phyloP scores from a whole-genome alignment of 257 asterid genomes.

The Verbena officinalis region DNA sequence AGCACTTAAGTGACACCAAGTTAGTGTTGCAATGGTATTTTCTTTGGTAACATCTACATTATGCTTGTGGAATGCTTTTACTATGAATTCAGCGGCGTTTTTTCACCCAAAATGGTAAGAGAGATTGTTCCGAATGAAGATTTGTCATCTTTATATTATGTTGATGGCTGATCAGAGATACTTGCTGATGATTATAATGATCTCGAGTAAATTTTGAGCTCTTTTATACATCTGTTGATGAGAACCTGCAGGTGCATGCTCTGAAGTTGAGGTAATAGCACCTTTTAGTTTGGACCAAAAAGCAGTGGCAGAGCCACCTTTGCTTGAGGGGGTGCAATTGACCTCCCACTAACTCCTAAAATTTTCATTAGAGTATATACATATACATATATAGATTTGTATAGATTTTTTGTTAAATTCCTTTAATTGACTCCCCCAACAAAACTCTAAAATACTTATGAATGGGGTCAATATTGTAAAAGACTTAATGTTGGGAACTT shows the following conservation, averaged over 20 bases:
- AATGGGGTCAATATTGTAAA: too few species aligned
- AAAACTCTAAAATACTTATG: too few species aligned
- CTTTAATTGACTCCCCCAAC: too few species aligned
- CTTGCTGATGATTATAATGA: neutral
- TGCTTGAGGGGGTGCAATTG: too few species aligned
- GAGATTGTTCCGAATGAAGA: neutral
- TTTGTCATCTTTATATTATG: neutral
- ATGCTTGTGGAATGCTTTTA: conserved; percentile 15
- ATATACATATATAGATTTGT: too few species aligned
- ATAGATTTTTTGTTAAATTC: too few species aligned
- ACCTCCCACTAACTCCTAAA: too few species aligned
- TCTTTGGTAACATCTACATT: neutral
- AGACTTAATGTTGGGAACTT: too few species aligned
- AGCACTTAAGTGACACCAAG: conserved; percentile 2
- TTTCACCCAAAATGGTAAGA: neutral
- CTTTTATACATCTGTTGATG: neutral
- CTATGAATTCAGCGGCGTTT: conserved; percentile 1
- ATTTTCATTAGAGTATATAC: too few species aligned
- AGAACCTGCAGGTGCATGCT: conserved; percentile 2
- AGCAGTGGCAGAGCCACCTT: too few species aligned
- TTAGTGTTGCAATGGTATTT: conserved; percentile 22
- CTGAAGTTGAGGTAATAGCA: neutral
- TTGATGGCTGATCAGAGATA: neutral
- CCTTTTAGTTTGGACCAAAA: neutral
- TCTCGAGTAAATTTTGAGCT: too few species aligned